Evolutionary conservation across 495 filamentous ascomycete species (phyloP).

Genomic region (Talaromyces thailandensis): DNA sequence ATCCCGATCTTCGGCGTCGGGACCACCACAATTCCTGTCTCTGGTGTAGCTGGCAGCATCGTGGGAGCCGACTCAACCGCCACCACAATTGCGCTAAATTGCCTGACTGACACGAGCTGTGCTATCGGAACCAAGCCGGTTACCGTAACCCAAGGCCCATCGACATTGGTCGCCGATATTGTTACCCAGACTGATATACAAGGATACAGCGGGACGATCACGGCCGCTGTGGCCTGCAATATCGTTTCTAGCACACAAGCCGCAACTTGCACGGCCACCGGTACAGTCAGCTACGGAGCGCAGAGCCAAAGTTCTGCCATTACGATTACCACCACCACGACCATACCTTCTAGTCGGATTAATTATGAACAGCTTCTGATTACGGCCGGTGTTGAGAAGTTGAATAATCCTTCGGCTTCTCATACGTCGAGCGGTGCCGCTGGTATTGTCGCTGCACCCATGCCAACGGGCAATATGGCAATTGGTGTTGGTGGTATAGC

Average conservation of each 20-base stretch:
- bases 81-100: conserved; percentile 10
- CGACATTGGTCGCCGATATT: conserved; percentile 11
- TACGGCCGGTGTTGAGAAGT: conserved; percentile 22
- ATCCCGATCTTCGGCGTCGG: conserved; percentile 8
- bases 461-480: background rate
- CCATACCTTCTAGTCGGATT: conserved; percentile 4
- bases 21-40: conserved; percentile 2
- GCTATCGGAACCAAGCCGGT: background rate
- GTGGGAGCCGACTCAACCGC: conserved; percentile 5
- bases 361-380: conserved; percentile 16
- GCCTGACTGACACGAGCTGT: background rate
- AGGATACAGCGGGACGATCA: background rate
- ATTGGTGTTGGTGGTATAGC: conserved; percentile 4
- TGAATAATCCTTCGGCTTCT: conserved; percentile 7
- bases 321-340: background rate
- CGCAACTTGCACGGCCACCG: conserved; percentile 9
- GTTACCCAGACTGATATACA: conserved; percentile 4
- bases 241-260: conserved; percentile 9
- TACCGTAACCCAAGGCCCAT: conserved; percentile 11
- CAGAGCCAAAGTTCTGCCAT: background rate
- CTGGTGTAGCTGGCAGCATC: conserved; percentile 9
- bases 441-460: background rate
- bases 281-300: background rate
- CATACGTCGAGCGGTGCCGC: conserved; percentile 4
- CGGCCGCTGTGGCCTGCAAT: conserved; percentile 10